Evolutionary conservation across 1,284 basidiomycete genomes (phyloP), one percentile per base, ranked within the genome.

Genomic region (Cryptococcus neoformans): DNA sequence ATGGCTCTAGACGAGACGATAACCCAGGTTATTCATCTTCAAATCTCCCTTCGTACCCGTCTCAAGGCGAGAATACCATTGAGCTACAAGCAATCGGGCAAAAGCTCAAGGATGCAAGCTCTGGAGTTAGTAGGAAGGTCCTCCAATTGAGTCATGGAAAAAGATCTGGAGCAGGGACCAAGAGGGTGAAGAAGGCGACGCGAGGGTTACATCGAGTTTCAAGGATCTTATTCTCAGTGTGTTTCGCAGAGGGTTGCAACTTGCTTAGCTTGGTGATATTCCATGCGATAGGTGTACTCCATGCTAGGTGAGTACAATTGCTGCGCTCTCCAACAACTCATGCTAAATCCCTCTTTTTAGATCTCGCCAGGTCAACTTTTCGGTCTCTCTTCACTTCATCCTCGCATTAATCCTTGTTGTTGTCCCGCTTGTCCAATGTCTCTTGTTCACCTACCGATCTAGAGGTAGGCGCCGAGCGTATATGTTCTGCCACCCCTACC

Each of bases 201-300:
- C 65, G 66, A 44, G 72, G 70, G 2, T 57, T 78, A 39, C 66
- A 70, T 35, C 59, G 70, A n/a, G 53, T 56, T 7, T 53, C 47
- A 44, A 76, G 76, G 44, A 58, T 65, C 4, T 64, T 79, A 38
- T 77, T 78, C 58, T 73, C 73, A 5, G 49, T 75, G 2, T 75
- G 72, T 52, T 74, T 78, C 57, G 74, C 76, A 1, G 77, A 79
- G 57, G 63, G 68, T 36, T 72, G 75, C 53, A 72, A 72, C 49
- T 62, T 79, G n/a, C 56, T 78, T 37, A 65, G 68, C 1, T 62
- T 79, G 21, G 77, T 79, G 39, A 67, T 74, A 41, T 72, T 74
- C 49, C 72, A 77, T 48, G 62, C 70, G 0, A 21, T 72, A 2
- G 73, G 69, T 1, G 57, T 77, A 6, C 58, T 79, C 11, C 68